A percentile compares a stretch with the other conserved stretches of the same genome.
phyloP scores from a whole-genome alignment of 164 flowering plant species.

The Cinnamomum chago region DNA sequence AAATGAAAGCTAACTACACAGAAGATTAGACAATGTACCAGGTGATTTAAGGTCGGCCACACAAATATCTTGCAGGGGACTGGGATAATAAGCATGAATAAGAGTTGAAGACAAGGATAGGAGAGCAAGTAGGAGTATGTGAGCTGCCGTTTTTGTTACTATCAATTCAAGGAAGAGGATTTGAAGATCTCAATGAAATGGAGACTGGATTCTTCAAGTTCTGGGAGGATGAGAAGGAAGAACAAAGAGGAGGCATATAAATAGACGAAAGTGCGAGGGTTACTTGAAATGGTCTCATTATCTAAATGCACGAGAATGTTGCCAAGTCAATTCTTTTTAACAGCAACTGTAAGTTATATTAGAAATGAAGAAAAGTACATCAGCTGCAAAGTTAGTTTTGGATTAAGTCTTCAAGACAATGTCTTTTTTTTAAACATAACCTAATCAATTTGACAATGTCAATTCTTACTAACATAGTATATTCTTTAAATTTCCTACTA shows the following conservation, averaged over 20 bases:
- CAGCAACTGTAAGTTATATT: too few species aligned
- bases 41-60: not conserved
- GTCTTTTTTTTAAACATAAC: not conserved
- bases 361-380: too few species aligned
- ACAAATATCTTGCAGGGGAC: slow-evolving; percentile 11
- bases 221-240: not conserved
- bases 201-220: not conserved
- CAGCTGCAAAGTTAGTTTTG: not conserved
- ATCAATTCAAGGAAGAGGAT: not conserved
- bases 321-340: not conserved
- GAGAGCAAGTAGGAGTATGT: not conserved
- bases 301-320: not conserved
- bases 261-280: not conserved
- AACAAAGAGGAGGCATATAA: not conserved
- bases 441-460: not conserved
- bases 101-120: not conserved
- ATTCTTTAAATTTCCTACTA: not conserved
- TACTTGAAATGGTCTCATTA: not conserved
- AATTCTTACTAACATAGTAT: too few species aligned
- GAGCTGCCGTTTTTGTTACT: not conserved
- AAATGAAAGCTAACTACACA: not conserved
- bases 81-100: slow-evolving; percentile 2
- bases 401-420: not conserved
- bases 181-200: not conserved
- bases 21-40: not conserved